Evolutionary conservation across 768 basidiomycete genomes (phyloP).

Genomic region (Rhodotorula kratochvilovae): DNA sequence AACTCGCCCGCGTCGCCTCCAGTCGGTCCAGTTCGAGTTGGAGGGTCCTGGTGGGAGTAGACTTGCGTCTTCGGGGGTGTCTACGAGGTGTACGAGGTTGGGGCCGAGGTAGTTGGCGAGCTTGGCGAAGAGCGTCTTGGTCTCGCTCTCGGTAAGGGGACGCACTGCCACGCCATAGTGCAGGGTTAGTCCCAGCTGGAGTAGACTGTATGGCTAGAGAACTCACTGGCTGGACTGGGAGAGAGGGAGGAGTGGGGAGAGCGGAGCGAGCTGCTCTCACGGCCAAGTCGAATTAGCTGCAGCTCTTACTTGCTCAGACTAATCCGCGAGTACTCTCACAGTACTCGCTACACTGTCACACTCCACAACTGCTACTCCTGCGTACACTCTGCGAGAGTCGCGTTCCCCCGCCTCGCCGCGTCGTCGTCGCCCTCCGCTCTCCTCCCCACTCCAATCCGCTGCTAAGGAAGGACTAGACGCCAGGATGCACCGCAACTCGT

Average conservation of each 20-base stretch:
- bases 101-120: conserved; percentile 97
- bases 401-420: neutral
- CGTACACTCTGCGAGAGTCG: too few species aligned
- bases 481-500: conserved; percentile 48
- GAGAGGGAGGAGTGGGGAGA: neutral
- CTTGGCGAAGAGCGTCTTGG: conserved; percentile 91
- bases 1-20: neutral
- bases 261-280: neutral
- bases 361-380: too few species aligned
- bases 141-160: conserved; percentile 93
- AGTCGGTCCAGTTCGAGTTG: too few species aligned
- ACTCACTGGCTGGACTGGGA: neutral
- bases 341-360: too few species aligned
- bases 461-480: too few species aligned
- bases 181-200: neutral
- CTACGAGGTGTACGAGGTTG: conserved; percentile 70
- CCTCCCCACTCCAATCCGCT: too few species aligned
- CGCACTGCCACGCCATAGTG: conserved; percentile 59
- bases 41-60: neutral
- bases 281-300: neutral
- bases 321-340: too few species aligned
- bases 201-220: neutral
- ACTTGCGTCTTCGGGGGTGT: conserved; percentile 35
- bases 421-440: neutral
- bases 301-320: neutral